Conservation (phyloP, 202 grass and related monocot genomes). For the Schoenoplectus tabernaemontani region DNA sequence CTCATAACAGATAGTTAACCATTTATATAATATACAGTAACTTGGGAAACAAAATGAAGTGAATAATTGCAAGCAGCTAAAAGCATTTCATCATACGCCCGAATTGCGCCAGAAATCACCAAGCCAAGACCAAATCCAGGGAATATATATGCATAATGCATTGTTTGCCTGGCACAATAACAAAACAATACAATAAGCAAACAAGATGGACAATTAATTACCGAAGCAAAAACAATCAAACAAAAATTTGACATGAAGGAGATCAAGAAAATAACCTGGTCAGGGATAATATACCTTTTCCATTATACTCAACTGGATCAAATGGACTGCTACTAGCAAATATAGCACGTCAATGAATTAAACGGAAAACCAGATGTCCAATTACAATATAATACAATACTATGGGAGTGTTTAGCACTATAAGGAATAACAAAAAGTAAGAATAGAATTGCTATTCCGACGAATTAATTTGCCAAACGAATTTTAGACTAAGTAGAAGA, state of each 20-base stretch:
- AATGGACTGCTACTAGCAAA: constrained; percentile 96
- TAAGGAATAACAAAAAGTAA: too few relatives aligned
- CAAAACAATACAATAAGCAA: background rate
- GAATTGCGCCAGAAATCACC: constrained; percentile 65
- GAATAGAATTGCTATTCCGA: too few relatives aligned
- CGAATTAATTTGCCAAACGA: too few relatives aligned
- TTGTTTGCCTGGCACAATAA: constrained; percentile 59
- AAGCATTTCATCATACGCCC: constrained; percentile 69
- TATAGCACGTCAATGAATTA: constrained; percentile 52
- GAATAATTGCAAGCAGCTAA: constrained; percentile 52
- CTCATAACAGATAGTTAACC: too few relatives aligned
- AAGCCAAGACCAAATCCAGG: constrained; percentile 80
- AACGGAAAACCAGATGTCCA: background rate
- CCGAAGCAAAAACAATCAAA: background rate
- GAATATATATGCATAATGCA: constrained; percentile 95
- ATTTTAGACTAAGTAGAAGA: too few relatives aligned
- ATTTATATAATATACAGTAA: background rate
- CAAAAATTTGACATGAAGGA: too few relatives aligned
- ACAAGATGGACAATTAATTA: background rate
- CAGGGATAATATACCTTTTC: constrained; percentile 50
- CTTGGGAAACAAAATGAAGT: background rate
- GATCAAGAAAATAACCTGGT: constrained; percentile 42
- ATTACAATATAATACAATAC: background rate
- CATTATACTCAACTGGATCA: constrained; percentile 75
- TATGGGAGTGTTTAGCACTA: too few relatives aligned